Evolutionary conservation across 2,329 filamentous ascomycete genomes (phyloP).

Genomic region (Diaporthe ampelina): DNA sequence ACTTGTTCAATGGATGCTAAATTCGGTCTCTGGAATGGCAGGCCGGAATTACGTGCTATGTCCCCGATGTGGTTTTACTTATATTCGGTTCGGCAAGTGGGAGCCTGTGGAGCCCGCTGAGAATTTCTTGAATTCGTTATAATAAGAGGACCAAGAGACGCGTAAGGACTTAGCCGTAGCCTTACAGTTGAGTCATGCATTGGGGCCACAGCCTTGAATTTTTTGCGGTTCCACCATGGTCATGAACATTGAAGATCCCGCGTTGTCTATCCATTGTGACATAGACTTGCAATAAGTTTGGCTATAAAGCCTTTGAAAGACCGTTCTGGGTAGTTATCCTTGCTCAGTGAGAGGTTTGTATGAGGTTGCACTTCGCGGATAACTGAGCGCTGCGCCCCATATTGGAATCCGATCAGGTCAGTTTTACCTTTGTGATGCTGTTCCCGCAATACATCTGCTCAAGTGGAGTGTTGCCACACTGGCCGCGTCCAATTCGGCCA

Average conservation of each 20-base stretch:
- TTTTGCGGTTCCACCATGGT: not conserved
- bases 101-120: conserved; percentile 4
- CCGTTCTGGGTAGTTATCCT: not conserved
- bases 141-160: conserved; percentile 11
- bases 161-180: not conserved
- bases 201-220: not conserved
- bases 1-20: not conserved
- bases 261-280: not conserved
- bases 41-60: not conserved
- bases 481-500: not conserved
- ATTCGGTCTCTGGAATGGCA: not conserved
- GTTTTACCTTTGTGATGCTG: not conserved
- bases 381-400: not conserved
- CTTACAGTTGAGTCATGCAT: conserved; percentile 9
- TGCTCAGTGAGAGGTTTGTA: not conserved
- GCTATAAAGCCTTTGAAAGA: not conserved
- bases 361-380: too few species aligned
- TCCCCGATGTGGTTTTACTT: conserved; percentile 6
- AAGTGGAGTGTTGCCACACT: not conserved
- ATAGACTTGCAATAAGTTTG: not conserved
- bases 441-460: not conserved
- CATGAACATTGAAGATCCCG: not conserved
- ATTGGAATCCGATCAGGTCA: not conserved
- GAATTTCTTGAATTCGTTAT: not conserved
- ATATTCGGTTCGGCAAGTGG: conserved; percentile 16